Base-by-base conservation (phyloP, 345 rosid species). In the Hypericum perforatum region DNA sequence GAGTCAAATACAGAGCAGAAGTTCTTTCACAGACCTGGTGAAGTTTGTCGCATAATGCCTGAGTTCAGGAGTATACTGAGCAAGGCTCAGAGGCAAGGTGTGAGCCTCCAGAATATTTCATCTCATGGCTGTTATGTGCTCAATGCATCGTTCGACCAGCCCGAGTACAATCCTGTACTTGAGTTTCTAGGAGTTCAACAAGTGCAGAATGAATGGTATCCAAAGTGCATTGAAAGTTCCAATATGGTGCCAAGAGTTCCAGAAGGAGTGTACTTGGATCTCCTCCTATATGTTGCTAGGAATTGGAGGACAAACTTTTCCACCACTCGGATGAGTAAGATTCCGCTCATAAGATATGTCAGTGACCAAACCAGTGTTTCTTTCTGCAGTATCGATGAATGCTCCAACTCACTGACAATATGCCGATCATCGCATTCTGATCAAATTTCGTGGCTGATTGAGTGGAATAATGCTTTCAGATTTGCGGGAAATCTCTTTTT, bases 51-150 rank as follows among this genome's bases (percentile, higher is more conserved):
- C 49, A 53, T 83, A n/a, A 46, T 70, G 61, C 82, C 89, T 13
- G 60, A 59, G 11, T 83, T 86, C 46, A 68, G 86, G 95, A 54
- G 66, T 45, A 68, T 83, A 36, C 59, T 86, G 74, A 56, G 53
- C 59, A 71, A 60, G 59, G 79, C 95, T n/a, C 71, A 61, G 45
- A 58, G 52, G 45, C 65, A 66, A 52, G 78, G 80, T 13, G 66
- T 82, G 7, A 74, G 73, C 64, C 56, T 86, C 52, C 62, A 64
- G 5, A 83, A 76, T 53, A 77, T 86, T n/a, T 86, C 95, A 1
- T 79, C 79, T 6, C 81, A 83, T 49, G 86, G 82, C 5, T 57
- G 61, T 6, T 63, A 59, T 43, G 48, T 83, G 49, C 54, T 83
- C 55, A 70, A 64, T 56, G 71, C 74, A 3, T 65, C 83, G 0